A percentile compares a stretch with the other conserved stretches of the same genome.
phyloP scores from a whole-genome alignment of 179 eudicot species.

The Spergularia azorica region DNA sequence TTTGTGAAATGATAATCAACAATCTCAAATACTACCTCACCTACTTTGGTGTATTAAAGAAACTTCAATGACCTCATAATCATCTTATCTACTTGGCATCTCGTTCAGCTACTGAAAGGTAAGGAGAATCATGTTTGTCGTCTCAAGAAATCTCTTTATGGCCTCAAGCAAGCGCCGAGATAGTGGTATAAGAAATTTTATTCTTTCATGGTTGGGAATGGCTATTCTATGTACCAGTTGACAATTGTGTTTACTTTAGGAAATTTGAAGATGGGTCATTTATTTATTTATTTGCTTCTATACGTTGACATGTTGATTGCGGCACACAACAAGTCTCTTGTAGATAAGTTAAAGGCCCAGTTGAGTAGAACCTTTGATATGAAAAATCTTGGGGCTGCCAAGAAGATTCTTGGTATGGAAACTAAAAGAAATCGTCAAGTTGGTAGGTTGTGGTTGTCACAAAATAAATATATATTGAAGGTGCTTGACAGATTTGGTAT shows the following conservation, averaged over 20 bases:
- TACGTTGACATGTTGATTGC: constrained; percentile 8
- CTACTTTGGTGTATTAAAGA: too few species aligned
- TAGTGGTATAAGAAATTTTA: constrained; percentile 20
- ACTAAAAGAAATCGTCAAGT: not conserved
- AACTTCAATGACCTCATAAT: too few species aligned
- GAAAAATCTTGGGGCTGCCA: constrained; percentile 8
- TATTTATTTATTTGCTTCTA: not conserved
- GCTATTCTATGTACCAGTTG: not conserved
- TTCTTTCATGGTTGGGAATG: constrained; percentile 10
- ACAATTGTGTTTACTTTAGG: constrained; percentile 10
- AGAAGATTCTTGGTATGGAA: not conserved
- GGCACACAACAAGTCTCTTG: not conserved
- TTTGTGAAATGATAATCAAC: too few species aligned
- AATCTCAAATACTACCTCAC: too few species aligned
- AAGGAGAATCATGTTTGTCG: constrained; percentile 3
- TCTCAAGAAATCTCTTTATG: constrained; percentile 24
- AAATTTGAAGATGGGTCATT: not conserved
- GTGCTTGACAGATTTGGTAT: not conserved
- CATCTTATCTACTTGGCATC: too few species aligned
- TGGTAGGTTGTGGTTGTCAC: not conserved
- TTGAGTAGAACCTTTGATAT: constrained; percentile 15
- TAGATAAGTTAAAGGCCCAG: constrained; percentile 1
- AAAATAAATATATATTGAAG: constrained; percentile 6
- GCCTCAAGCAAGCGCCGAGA: constrained; percentile 15
- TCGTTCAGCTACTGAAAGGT: not conserved